Evolutionary conservation across 108 stramenopile species (phyloP), one percentile per base, ranked within the genome.

Genomic region (Seminavis robusta): DNA sequence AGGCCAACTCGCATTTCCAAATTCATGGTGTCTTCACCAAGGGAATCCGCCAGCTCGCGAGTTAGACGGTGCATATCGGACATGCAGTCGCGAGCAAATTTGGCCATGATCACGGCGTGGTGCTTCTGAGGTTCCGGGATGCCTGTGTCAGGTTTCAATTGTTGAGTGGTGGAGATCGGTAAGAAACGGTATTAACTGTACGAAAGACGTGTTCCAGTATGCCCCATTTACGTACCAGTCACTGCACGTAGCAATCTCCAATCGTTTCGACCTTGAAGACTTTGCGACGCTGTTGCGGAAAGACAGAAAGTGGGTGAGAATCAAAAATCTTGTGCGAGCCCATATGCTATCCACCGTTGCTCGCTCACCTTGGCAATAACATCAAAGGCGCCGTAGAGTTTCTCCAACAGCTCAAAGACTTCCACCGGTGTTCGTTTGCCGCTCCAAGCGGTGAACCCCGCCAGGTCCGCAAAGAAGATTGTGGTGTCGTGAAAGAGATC

Each of bases 1-100:
- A 76, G 44, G 6, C 75, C 75, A 45, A 71, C 37, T 30, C 75
- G 20, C 39, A 76, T 56, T 15, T 30, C 44, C 19, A 76, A 34
- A 31, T 52, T 16, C 11, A 10, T 30, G 9, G 59, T 71, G 3
- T 38, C 62, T 1, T 16, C 30, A 10, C 45, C 45, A 20, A 64
- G 63, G 16, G 26, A 33, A 17, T 27, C 21, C 25, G 38, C 23
- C 13, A 65, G 28, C 21, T 41, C 7, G 19, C 32, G 20, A 1
- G 24, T 32, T 1, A 69, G 38, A 2, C 42, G 43, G 24, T 52
- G 59, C 26, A 53, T 49, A 32, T 61, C 67, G 17, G 16, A 19
- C 20, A 32, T 31, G 52, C 75, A 76, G 7, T 48, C 25, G 29
- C 30, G 23, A 4, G 75, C 65, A 54, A 66, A 76, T 20, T 67